Evolutionary conservation across 2,329 filamentous ascomycete genomes (phyloP), one percentile per base, ranked within the genome.

Genomic region (Apiospora arundinis): DNA sequence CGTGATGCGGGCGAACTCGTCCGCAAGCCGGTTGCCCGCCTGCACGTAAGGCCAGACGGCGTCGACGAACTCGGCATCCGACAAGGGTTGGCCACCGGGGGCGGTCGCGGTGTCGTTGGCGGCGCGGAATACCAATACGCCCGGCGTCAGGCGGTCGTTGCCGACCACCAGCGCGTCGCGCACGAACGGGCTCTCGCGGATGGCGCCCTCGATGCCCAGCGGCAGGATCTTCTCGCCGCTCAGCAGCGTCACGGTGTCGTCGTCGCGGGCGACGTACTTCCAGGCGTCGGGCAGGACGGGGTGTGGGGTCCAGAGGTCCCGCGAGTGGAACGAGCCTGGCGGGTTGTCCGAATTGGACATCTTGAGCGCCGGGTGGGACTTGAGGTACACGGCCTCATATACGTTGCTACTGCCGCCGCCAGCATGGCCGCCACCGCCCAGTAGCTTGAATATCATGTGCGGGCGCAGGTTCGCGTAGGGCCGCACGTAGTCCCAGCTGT

Each of bases 1-100:
- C 1, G 83, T 78, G 21, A 86, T 81, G 52, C 83, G 83, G 0
- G 83, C 82, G 71, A 84, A 84, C n/a, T 79, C 78, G 60, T 85
- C 84, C 3, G 83, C 80, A 2, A 78, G 76, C 2, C 71, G 70
- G 71, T 86, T 86, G 32, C 83, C 83, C 2, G 77, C 72, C 49
- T 82, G 76, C 14, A 86, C 74, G 0, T 75, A 73, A 0, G 82
- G 81, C 81, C 80, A 83, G 23, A 86, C 76, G 14, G 74, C 68
- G 16, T 80, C 72, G 8, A 85, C 66, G 32, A 81, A 82, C 49
- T 82, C 78, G 0, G 78, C 74, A 6, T 63, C 82, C 78, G 8
- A 63, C 32, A 63, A 9, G 11, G 14, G 6, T 6, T 6, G 32
- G 6, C 3, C 32, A 6, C 32, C 32, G 16, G 28, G 16, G 8